Conservation (phyloP, 2,329 filamentous ascomycete genomes). For the Aspergillus sp. region DNA sequence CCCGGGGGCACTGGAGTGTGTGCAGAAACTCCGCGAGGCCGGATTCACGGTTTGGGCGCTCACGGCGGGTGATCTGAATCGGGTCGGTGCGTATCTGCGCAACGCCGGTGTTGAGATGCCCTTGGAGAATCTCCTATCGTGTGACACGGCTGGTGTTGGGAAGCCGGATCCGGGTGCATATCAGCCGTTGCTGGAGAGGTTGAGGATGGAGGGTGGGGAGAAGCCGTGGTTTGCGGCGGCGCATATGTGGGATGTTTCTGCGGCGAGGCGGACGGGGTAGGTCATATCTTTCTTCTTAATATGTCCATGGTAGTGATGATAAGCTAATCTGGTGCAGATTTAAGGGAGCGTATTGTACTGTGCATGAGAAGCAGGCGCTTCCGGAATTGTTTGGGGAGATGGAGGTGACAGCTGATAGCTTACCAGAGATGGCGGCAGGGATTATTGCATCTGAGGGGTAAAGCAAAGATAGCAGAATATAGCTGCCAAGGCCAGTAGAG, state of each 20-base stretch:
- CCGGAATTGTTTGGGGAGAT: conserved; percentile 47
- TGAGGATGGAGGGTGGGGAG: conserved; percentile 20
- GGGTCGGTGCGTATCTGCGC: conserved; percentile 20
- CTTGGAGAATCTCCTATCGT: conserved; percentile 19
- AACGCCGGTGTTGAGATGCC: conserved; percentile 18
- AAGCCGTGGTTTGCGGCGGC: conserved; percentile 37
- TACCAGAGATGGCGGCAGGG: conserved; percentile 45
- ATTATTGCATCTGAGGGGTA: conserved; percentile 9
- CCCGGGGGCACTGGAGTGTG: conserved; percentile 31
- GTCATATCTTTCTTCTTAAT: neutral
- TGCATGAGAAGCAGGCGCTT: conserved; percentile 48
- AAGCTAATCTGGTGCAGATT: conserved; percentile 20
- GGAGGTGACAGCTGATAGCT: conserved; percentile 44
- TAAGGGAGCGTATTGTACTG: conserved; percentile 48
- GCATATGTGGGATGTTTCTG: conserved; percentile 55
- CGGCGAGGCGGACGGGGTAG: conserved; percentile 43
- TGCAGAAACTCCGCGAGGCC: conserved; percentile 27
- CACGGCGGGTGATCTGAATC: conserved; percentile 19
- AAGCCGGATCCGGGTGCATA: conserved; percentile 22
- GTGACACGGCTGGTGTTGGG: conserved; percentile 19
- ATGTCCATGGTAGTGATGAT: neutral
- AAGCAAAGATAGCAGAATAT: neutral
- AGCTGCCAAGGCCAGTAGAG: neutral
- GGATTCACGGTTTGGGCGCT: conserved; percentile 24
- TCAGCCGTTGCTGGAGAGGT: conserved; percentile 14